These are phyloP conservation scores for Pleurotus eryngii DNA, from an alignment of 768 basidiomycete species.

Conservation along the genomic window DNA sequence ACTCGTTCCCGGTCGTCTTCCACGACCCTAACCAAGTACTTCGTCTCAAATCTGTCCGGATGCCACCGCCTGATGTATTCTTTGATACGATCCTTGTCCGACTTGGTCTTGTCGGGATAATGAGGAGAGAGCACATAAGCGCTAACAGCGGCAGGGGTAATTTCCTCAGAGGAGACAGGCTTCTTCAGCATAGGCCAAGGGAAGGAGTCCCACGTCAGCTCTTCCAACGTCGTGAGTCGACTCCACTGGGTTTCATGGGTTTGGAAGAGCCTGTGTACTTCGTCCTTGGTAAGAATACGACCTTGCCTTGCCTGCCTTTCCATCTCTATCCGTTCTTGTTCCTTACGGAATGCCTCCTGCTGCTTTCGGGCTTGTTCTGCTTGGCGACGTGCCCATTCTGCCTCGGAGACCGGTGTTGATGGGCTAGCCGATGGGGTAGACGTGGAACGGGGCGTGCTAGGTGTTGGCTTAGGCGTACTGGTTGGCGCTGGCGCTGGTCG, in stretches of 20 bases:
- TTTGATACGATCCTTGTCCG: conserved; percentile 68
- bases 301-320: conserved; percentile 49
- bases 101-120: conserved; percentile 52
- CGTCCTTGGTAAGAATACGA: conserved; percentile 54
- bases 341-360: conserved; percentile 65
- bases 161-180: conserved; percentile 56
- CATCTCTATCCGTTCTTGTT: conserved; percentile 62
- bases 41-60: conserved; percentile 78
- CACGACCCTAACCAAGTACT: conserved; percentile 58
- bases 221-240: conserved; percentile 35
- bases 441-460: conserved; percentile 10
- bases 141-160: conserved; percentile 51
- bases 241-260: conserved; percentile 64
- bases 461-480: not conserved
- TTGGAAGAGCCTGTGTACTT: conserved; percentile 52
- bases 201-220: conserved; percentile 62
- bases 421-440: conserved; percentile 25
- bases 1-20: conserved; percentile 65
- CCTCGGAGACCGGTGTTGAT: conserved; percentile 31
- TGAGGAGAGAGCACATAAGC: conserved; percentile 61
- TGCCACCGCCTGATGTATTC: conserved; percentile 78
- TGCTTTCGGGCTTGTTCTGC: conserved; percentile 61
- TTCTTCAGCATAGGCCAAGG: conserved; percentile 72
- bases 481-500: not conserved
- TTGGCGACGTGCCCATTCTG: conserved; percentile 62